Evolutionary conservation across 2,329 filamentous ascomycete species (phyloP).

Genomic region (Diaporthe sp.): DNA sequence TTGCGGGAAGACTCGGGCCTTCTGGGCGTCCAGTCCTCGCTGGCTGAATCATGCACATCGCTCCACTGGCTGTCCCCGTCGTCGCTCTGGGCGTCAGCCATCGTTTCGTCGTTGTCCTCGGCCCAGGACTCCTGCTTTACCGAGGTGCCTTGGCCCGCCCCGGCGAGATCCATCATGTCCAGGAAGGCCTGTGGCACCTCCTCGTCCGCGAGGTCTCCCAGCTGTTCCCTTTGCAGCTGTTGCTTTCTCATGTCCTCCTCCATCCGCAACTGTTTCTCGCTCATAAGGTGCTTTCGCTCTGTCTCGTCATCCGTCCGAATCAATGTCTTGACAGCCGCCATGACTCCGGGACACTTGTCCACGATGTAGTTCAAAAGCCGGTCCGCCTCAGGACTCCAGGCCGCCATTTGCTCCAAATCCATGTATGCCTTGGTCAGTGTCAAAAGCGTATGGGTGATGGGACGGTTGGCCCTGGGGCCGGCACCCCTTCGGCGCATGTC

Average conservation of each 20-base stretch:
- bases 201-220: neutral
- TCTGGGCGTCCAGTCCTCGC: conserved; percentile 31
- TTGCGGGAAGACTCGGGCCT: neutral
- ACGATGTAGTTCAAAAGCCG: conserved; percentile 56
- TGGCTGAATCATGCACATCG: conserved; percentile 30
- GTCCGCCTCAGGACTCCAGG: conserved; percentile 64
- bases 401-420: conserved; percentile 61
- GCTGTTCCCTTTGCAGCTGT: neutral
- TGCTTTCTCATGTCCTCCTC: conserved; percentile 21
- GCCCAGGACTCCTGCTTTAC: conserved; percentile 32
- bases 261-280: neutral
- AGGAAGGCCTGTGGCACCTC: conserved; percentile 35
- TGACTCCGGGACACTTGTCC: conserved; percentile 55
- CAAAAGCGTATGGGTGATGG: conserved; percentile 61
- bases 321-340: conserved; percentile 55
- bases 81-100: neutral
- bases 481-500: conserved; percentile 56
- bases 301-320: conserved; percentile 43
- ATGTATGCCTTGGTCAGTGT: conserved; percentile 65
- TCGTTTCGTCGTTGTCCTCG: neutral
- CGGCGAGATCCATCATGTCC: conserved; percentile 39
- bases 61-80: conserved; percentile 30
- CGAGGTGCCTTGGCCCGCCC: neutral
- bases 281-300: conserved; percentile 45
- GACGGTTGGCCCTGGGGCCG: conserved; percentile 55